Evolutionary conservation across 1,284 basidiomycete genomes (phyloP).

Genomic region (Cryptococcus sp.): DNA sequence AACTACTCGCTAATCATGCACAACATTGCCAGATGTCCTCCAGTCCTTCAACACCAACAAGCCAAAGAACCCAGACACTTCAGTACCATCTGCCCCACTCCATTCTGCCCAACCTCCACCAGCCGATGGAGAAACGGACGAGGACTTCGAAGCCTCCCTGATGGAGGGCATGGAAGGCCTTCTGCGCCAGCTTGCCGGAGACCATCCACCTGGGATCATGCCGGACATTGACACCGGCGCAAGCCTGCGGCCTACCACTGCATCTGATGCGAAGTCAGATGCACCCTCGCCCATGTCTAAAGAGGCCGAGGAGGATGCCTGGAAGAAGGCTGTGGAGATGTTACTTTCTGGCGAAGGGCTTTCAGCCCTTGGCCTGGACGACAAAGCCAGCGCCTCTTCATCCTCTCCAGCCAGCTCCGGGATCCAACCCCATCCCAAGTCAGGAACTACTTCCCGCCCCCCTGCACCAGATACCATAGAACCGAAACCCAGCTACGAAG

Average conservation of each 20-base stretch:
- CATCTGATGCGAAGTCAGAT: neutral
- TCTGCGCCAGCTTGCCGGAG: slow-evolving; percentile 62
- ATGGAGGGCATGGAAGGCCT: slow-evolving; percentile 80
- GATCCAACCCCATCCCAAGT: neutral
- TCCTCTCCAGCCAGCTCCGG: neutral
- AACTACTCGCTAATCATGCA: neutral
- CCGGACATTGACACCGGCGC: slow-evolving; percentile 10
- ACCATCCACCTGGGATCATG: slow-evolving; percentile 46
- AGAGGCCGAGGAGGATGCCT: slow-evolving; percentile 50
- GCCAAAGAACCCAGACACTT: slow-evolving; percentile 20
- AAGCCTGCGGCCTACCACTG: neutral
- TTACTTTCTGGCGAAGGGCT: slow-evolving; percentile 66
- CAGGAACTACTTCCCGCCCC: too few species aligned
- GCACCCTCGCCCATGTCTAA: slow-evolving; percentile 16
- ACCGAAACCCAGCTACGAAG: slow-evolving; percentile 60
- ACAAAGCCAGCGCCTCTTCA: slow-evolving; percentile 23
- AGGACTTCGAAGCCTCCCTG: slow-evolving; percentile 66
- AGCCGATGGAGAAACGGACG: slow-evolving; percentile 43
- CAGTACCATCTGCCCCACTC: slow-evolving; percentile 33
- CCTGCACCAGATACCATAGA: slow-evolving; percentile 13
- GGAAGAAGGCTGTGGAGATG: slow-evolving; percentile 69
- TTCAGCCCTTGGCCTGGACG: slow-evolving; percentile 54
- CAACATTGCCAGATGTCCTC: slow-evolving; percentile 37
- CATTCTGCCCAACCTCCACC: slow-evolving; percentile 10
- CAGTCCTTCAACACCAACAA: slow-evolving; percentile 37